Evolutionary conservation across 306 rosid species (phyloP), one percentile per base, ranked within the genome.

Genomic region (Cucurbita pepo): DNA sequence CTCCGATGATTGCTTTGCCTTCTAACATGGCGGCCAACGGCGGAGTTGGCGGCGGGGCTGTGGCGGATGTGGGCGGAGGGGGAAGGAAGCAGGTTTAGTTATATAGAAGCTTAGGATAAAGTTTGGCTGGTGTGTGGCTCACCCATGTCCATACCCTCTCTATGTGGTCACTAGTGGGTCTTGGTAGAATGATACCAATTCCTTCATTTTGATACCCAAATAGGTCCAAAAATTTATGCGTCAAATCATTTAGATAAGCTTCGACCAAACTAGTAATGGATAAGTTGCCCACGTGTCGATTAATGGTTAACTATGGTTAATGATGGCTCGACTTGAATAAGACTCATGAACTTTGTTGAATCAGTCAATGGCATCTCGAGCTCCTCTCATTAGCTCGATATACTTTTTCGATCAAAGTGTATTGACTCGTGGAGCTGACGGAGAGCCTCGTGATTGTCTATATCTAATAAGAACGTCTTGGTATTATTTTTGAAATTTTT

Each of bases 1-100:
- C 96, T 48, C 88, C 91, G 54, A 90, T 77, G 43, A 90, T 85
- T 67, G 96, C 96, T 80, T 90, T 88, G 12, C 96, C 98, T 79
- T 92, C 93, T 15, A 90, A 71, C 98, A 92, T 89, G 84, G 69
- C 80, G 43, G 6, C 41, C n/a, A 34, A 8, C 38, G 72, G 18
- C 43, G 64, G 64, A 58, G 64, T n/a, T 58, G 36, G 9, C 37
- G 71, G 51, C 18, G 40, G 72, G 64, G 18, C 12, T 10, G 8
- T 18, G 71, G 51, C 18, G 19, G 72, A 54, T 21, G 55, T 66
- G 12, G 41, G 56, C 43, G 72, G 72, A 67, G 72, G n/a, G 21
- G 5, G 53, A 37, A 67, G 41, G 56, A 43, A 67, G 2, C 16
- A 19, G 2, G 7, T 19, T 44, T 19, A 4, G 3, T 38, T 67